Evolutionary conservation across 2,329 filamentous ascomycete genomes (phyloP).

Genomic region (Coniochaeta prunicola): DNA sequence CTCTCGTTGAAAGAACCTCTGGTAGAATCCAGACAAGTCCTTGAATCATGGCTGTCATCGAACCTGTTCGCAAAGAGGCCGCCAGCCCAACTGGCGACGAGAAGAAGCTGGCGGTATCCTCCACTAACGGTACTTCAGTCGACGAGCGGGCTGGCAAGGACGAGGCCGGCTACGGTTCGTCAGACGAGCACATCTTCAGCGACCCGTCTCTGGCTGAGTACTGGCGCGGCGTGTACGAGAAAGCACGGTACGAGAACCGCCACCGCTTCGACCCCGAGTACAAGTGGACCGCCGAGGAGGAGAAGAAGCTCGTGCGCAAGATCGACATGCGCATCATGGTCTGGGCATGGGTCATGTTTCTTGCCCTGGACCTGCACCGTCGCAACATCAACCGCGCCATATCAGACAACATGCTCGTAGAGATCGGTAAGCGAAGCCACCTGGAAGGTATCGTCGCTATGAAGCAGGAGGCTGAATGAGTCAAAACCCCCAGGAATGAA

Average conservation of each 20-base stretch:
- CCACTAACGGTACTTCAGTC: neutral
- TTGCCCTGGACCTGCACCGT: slow-evolving; percentile 15
- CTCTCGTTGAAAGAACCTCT: too few relatives aligned
- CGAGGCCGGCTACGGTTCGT: slow-evolving; percentile 20
- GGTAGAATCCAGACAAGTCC: too few relatives aligned
- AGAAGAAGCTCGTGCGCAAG: slow-evolving; percentile 43
- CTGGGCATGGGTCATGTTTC: slow-evolving; percentile 21
- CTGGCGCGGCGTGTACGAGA: slow-evolving; percentile 46
- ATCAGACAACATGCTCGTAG: slow-evolving; percentile 26
- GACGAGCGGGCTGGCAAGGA: neutral
- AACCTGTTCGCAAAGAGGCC: neutral
- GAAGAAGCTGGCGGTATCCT: neutral
- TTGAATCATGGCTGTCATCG: slow-evolving; percentile 1
- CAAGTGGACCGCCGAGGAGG: slow-evolving; percentile 46
- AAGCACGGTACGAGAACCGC: slow-evolving; percentile 50
- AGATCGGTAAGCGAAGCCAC: slow-evolving; percentile 18
- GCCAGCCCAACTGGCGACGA: neutral
- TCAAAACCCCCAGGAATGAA: slow-evolving; percentile 17
- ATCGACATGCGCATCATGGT: slow-evolving; percentile 29
- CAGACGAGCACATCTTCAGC: slow-evolving; percentile 35
- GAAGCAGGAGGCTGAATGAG: neutral
- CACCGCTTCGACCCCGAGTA: slow-evolving; percentile 53
- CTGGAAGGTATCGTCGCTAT: neutral
- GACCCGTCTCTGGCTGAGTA: slow-evolving; percentile 44
- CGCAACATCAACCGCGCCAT: slow-evolving; percentile 23